phyloP scores from a whole-genome alignment of 306 rosid species.

The Trifolium fragiferum region DNA sequence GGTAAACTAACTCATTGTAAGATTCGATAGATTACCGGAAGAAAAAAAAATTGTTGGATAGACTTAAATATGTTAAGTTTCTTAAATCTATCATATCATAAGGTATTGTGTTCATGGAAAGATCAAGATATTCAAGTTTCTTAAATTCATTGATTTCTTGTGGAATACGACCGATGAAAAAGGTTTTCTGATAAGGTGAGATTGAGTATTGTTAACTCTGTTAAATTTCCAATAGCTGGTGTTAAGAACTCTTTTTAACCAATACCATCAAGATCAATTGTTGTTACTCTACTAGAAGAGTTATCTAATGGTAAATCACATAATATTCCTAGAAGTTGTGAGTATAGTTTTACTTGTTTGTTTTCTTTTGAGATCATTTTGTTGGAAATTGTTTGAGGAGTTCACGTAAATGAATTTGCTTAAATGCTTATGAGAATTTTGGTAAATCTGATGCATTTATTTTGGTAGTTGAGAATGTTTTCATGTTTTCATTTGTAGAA shows the following conservation, averaged over 20 bases:
- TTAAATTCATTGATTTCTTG: conserved; percentile 34
- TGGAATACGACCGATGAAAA: conserved; percentile 51
- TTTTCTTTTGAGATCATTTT: too few relatives aligned
- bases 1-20: too few relatives aligned
- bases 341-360: background rate
- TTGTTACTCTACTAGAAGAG: conserved; percentile 52
- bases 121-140: conserved; percentile 42
- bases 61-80: conserved; percentile 48
- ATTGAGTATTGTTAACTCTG: conserved; percentile 48
- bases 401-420: too few relatives aligned
- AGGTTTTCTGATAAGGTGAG: conserved; percentile 47
- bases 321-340: conserved; percentile 55
- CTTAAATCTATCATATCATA: conserved; percentile 27
- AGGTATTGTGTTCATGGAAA: conserved; percentile 46
- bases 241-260: conserved; percentile 61
- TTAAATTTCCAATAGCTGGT: conserved; percentile 49
- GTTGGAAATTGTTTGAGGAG: too few relatives aligned
- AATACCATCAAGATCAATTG: conserved; percentile 52
- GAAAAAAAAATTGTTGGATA: conserved; percentile 46
- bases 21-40: too few relatives aligned
- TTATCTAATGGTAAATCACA: conserved; percentile 47
- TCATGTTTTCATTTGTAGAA: too few relatives aligned
- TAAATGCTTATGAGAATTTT: too few relatives aligned
- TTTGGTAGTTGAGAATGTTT: too few relatives aligned
- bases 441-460: too few relatives aligned